Evolutionary conservation across 192 early-diverging fungal species (phyloP).

Genomic region (Gamsiella multidivaricata): DNA sequence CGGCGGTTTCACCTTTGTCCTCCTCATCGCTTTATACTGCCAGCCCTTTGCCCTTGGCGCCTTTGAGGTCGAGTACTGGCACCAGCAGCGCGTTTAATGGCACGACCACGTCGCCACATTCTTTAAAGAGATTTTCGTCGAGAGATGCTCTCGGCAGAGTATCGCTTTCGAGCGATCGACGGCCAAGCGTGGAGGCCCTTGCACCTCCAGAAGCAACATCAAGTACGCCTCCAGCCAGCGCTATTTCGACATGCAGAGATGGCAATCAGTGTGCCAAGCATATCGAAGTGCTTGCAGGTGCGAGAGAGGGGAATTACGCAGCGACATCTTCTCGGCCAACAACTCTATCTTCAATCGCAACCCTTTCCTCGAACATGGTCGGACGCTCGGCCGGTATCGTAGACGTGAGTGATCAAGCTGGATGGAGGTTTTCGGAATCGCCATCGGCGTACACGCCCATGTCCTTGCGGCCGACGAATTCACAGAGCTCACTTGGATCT

Average conservation of each 20-base stretch:
- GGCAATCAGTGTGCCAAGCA: too few species aligned
- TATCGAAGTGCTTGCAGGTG: too few species aligned
- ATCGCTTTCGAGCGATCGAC: background rate
- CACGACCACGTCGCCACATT: constrained; percentile 9
- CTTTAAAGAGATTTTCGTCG: background rate
- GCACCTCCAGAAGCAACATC: background rate
- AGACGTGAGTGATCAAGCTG: background rate
- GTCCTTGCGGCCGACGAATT: background rate
- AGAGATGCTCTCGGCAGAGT: constrained; percentile 2
- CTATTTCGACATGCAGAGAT: too few species aligned
- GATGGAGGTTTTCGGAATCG: constrained; percentile 18
- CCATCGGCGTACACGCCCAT: constrained; percentile 22
- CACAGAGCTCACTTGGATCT: constrained; percentile 1
- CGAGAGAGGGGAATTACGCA: too few species aligned
- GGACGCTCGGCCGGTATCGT: background rate
- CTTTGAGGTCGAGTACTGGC: background rate
- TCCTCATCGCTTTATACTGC: constrained; percentile 2
- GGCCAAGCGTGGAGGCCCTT: background rate
- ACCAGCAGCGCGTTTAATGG: background rate
- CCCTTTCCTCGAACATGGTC: background rate
- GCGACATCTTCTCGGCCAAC: too few species aligned
- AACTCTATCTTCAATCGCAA: background rate
- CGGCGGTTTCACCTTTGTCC: constrained; percentile 11
- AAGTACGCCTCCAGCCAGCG: too few species aligned
- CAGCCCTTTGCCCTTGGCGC: constrained; percentile 7